Conservation (phyloP, 148 eudicot species). For the Dysphania ambrosioides region DNA sequence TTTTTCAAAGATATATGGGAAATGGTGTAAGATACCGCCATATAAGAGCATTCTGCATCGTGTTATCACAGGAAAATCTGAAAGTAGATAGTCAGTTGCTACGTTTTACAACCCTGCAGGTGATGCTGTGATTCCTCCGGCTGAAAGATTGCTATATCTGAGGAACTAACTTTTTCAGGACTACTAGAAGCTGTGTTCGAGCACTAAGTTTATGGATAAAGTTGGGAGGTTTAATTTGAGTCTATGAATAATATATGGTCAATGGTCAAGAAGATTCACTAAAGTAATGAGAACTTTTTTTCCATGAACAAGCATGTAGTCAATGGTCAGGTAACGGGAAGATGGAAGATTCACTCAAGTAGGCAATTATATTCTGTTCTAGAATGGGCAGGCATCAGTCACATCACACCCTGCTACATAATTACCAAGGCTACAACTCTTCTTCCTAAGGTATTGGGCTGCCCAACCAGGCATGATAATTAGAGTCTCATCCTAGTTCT, state of each 20-base stretch:
- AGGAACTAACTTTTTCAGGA: constrained; percentile 45
- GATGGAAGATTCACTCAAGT: too few relatives aligned
- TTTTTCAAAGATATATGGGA: too few relatives aligned
- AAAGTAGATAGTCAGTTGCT: constrained; percentile 72
- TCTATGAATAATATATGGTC: constrained; percentile 44
- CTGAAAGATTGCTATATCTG: constrained; percentile 53
- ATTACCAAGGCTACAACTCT: too few relatives aligned
- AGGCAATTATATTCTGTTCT: too few relatives aligned
- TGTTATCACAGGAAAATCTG: constrained; percentile 60
- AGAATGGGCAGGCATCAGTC: too few relatives aligned
- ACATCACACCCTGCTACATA: too few relatives aligned
- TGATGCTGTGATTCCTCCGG: constrained; percentile 64
- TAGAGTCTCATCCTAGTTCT: too few relatives aligned
- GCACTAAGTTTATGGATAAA: constrained; percentile 70
- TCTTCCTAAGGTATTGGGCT: too few relatives aligned
- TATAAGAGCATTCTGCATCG: constrained; percentile 72
- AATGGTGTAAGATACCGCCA: too few relatives aligned
- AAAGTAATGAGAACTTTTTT: background rate
- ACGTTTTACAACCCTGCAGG: constrained; percentile 85
- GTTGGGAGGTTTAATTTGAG: constrained; percentile 63
- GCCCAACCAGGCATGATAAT: too few relatives aligned
- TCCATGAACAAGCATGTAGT: background rate
- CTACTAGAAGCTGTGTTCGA: constrained; percentile 55
- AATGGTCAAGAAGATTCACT: constrained; percentile 23
- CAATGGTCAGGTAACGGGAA: too few relatives aligned